A percentile compares a stretch with the other conserved stretches of the same genome.
Conservation (phyloP, 176 grass and related monocot species). For the Paspalum notatum region DNA sequence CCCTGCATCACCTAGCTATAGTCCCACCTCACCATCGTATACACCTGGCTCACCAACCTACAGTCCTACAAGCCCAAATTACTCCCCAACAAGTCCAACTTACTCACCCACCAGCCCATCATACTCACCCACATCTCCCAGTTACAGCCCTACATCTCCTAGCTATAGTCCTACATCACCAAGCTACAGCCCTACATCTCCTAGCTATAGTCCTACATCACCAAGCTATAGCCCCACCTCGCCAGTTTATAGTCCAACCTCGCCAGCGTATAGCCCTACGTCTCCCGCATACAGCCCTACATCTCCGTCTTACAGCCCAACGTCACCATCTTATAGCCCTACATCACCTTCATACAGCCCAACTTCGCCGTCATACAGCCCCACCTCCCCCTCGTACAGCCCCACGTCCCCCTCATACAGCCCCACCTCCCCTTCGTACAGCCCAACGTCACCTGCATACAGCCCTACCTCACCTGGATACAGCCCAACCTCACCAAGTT, state of each 20-base stretch:
- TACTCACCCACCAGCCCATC: conserved; percentile 65
- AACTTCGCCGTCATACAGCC: conserved; percentile 59
- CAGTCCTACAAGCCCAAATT: conserved; percentile 68
- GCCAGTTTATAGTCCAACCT: conserved; percentile 65
- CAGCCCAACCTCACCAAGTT: conserved; percentile 67
- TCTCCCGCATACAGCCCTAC: conserved; percentile 66
- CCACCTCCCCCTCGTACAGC: conserved; percentile 48
- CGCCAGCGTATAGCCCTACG: conserved; percentile 63
- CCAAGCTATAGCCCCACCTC: conserved; percentile 73
- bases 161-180: conserved; percentile 65
- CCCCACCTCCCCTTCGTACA: conserved; percentile 73
- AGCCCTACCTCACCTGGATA: conserved; percentile 78
- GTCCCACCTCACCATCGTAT: conserved; percentile 65
- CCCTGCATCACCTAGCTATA: conserved; percentile 55
- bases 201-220: conserved; percentile 67
- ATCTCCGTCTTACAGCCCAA: conserved; percentile 55
- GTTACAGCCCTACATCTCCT: conserved; percentile 65
- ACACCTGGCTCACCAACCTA: conserved; percentile 66
- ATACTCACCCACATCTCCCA: conserved; percentile 64
- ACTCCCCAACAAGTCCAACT: conserved; percentile 67
- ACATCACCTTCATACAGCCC: conserved; percentile 63
- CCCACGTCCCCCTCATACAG: conserved; percentile 66
- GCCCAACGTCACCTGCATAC: conserved; percentile 77
- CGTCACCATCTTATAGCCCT: conserved; percentile 57
- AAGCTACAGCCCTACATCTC: conserved; percentile 66